phyloP scores from a whole-genome alignment of 23 red algal species.

The Agarophyton chilense region DNA sequence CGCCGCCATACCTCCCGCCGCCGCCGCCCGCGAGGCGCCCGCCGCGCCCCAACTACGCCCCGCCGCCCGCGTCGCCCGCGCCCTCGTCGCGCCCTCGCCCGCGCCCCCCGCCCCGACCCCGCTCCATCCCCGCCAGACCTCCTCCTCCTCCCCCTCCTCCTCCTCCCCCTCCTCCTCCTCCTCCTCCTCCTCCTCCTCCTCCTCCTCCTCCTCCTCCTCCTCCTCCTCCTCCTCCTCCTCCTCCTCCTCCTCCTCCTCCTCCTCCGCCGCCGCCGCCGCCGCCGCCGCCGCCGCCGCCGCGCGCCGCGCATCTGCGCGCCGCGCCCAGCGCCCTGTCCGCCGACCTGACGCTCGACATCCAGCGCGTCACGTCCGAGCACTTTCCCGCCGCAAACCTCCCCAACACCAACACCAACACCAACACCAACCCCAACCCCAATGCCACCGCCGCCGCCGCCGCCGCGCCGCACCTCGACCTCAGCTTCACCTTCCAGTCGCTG shows the following conservation, averaged over 20 bases:
- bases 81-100: not conserved
- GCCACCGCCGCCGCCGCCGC: not conserved
- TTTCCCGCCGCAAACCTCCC: not conserved
- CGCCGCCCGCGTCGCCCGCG: not conserved
- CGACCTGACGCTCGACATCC: conserved; percentile 36
- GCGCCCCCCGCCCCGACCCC: not conserved
- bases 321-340: not conserved
- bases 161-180: too few relatives aligned
- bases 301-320: not conserved
- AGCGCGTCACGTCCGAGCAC: conserved; percentile 51
- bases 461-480: not conserved
- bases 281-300: not conserved
- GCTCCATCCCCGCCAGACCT: not conserved
- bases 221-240: too few relatives aligned
- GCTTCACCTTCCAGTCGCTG: conserved; percentile 70
- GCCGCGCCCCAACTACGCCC: conserved; percentile 33
- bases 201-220: too few relatives aligned
- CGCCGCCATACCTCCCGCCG: not conserved
- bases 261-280: too few relatives aligned
- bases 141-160: too few relatives aligned
- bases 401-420: not conserved
- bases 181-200: too few relatives aligned
- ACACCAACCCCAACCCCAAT: too few relatives aligned
- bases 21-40: conserved; percentile 4
- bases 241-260: too few relatives aligned